Conservation (phyloP, 148 eudicot genomes). For the Diospyros lotus region DNA sequence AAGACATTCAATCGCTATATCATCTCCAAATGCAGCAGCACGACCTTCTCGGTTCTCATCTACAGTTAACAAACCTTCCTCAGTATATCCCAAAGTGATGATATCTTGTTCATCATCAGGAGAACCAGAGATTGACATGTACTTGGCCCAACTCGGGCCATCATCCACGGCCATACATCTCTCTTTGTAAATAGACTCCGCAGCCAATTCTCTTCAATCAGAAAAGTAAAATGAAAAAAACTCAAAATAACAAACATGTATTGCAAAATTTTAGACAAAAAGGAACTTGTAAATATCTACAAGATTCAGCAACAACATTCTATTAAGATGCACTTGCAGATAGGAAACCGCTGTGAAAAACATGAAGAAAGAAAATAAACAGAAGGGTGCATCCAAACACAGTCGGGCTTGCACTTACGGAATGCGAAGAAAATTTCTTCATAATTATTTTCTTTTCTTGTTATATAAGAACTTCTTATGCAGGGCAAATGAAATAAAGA, state of each 20-base stretch:
- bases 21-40: conserved; percentile 95
- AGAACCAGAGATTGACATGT: conserved; percentile 94
- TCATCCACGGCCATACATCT: conserved; percentile 83
- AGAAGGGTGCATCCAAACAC: too few species aligned
- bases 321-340: too few species aligned
- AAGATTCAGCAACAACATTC: too few species aligned
- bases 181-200: conserved; percentile 90
- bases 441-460: too few species aligned
- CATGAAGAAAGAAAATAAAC: too few species aligned
- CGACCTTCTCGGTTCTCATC: conserved; percentile 88
- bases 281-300: too few species aligned
- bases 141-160: conserved; percentile 88
- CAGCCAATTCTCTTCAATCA: conserved; percentile 73
- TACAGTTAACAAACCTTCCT: conserved; percentile 83
- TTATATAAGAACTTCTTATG: too few species aligned
- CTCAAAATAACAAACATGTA: not conserved
- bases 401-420: too few species aligned
- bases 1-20: conserved; percentile 91
- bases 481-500: too few species aligned
- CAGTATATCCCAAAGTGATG: conserved; percentile 85
- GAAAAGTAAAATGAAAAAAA: conserved; percentile 22
- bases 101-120: conserved; percentile 84
- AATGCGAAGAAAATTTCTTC: too few species aligned
- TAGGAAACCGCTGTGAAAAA: too few species aligned
- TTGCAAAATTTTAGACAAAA: too few species aligned